Evolutionary conservation across 805 yeast species (phyloP), one percentile per base, ranked within the genome.

Genomic region (Teunomyces panamensis): DNA sequence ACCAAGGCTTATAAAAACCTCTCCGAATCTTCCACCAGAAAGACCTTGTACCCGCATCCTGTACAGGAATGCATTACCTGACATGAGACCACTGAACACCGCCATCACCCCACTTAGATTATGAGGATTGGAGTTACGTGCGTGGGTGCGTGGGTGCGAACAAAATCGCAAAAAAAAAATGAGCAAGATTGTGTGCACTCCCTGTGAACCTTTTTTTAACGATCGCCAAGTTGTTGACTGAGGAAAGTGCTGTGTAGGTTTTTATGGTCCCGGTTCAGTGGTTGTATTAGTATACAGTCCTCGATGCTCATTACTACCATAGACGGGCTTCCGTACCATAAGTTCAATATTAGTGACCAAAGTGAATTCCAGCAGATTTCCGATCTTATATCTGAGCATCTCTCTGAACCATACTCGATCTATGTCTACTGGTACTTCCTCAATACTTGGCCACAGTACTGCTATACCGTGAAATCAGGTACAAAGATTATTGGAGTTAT

Each of bases 321-420:
- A 7, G 56, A 55, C 43, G 56, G 49, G 16, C 44, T 63, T 30
- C 48, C 52, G 5, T 64, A 64, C 53, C 52, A 56, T 43, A 50
- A 52, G 47, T 64, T 64, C 48, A 54, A 67, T 48, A 50, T 50
- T 9, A 30, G 43, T 17, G 44, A 42, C 45, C 14, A 68, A 44
- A 56, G 57, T 2, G 81, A 85, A 51, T 74, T 85, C 50, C 62
- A 69, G 9, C 74, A 73, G 27, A 70, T 86, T 10, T 77, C 80
- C 56, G 59, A 61, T 9, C 73, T 92, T 42, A 84, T 92, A 9
- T 80, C 85, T 35, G 73, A 71, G 9, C 94, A 91, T 63, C 72
- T 94, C 34, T 85, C 94, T 27, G 99, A 94, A 65, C 98, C 99
- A 0, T 94, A 94, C 63, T 91, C 97, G 3, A 79, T 89, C 14